Conservation (phyloP, 148 eudicot genomes). For the Camellia lanceoleosa region DNA sequence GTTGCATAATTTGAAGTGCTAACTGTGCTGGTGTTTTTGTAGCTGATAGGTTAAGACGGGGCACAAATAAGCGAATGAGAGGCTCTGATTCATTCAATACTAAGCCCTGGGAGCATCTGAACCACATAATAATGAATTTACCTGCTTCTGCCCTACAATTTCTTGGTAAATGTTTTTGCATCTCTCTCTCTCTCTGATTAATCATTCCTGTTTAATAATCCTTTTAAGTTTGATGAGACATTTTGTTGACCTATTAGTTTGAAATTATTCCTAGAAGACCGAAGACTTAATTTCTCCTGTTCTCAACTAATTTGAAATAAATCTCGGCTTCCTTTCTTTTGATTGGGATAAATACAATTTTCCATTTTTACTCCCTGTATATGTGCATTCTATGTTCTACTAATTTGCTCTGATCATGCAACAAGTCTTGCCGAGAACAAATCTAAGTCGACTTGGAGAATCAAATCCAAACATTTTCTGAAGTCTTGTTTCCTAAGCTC, state of each 20-base stretch:
- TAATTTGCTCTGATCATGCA: background rate
- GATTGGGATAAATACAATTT: background rate
- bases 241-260: background rate
- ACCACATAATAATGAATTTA: constrained; percentile 26
- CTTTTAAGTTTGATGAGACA: background rate
- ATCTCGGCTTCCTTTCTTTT: background rate
- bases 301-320: background rate
- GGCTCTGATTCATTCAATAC: constrained; percentile 35
- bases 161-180: constrained; percentile 51
- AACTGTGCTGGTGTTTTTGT: constrained; percentile 22
- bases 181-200: background rate
- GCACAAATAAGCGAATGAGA: constrained; percentile 47
- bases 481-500: background rate
- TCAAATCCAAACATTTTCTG: constrained; percentile 4
- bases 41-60: constrained; percentile 39
- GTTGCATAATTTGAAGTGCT: constrained; percentile 33
- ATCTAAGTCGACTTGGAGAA: background rate
- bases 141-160: constrained; percentile 78
- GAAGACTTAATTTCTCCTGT: background rate
- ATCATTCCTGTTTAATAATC: background rate
- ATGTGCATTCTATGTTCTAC: background rate
- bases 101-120: constrained; percentile 87
- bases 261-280: background rate
- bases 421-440: background rate
- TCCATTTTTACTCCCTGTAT: background rate